A percentile compares a stretch with the other conserved stretches of the same genome.
phyloP scores from a whole-genome alignment of 192 early-diverging fungal species.

The Coemansia aciculifera region DNA sequence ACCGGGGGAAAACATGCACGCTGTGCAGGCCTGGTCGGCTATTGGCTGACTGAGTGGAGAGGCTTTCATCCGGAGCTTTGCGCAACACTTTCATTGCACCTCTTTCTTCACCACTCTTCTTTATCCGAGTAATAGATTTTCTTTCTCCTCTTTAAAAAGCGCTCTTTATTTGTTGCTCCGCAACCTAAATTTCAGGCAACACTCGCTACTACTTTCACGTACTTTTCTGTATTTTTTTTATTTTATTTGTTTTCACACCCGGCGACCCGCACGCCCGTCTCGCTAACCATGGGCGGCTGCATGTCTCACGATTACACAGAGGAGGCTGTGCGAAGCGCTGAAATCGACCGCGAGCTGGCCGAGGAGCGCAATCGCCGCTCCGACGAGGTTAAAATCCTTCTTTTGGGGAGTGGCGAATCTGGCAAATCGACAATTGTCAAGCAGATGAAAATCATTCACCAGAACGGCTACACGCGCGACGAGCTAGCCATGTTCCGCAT shows the following conservation, averaged over 20 bases:
- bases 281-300: constrained; percentile 52
- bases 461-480: constrained; percentile 82
- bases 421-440: constrained; percentile 96
- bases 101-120: not conserved
- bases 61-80: constrained; percentile 6
- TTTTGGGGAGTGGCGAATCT: constrained; percentile 84
- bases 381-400: constrained; percentile 60
- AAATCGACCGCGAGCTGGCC: constrained; percentile 58
- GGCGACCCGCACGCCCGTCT: constrained; percentile 7
- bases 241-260: not conserved
- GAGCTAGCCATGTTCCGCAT: constrained; percentile 73
- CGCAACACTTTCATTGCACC: not conserved
- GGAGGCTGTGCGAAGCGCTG: constrained; percentile 53
- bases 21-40: not conserved
- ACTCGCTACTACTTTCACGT: not conserved
- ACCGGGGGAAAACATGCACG: not conserved
- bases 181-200: not conserved
- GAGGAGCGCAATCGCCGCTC: constrained; percentile 56
- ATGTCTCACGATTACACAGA: constrained; percentile 58
- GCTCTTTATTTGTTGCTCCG: not conserved
- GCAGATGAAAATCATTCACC: constrained; percentile 97
- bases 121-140: not conserved
- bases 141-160: not conserved
- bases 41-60: not conserved
- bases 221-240: constrained; percentile 8